phyloP scores from a whole-genome alignment of 176 grass and related monocot genomes.

The Thalia dealbata region DNA sequence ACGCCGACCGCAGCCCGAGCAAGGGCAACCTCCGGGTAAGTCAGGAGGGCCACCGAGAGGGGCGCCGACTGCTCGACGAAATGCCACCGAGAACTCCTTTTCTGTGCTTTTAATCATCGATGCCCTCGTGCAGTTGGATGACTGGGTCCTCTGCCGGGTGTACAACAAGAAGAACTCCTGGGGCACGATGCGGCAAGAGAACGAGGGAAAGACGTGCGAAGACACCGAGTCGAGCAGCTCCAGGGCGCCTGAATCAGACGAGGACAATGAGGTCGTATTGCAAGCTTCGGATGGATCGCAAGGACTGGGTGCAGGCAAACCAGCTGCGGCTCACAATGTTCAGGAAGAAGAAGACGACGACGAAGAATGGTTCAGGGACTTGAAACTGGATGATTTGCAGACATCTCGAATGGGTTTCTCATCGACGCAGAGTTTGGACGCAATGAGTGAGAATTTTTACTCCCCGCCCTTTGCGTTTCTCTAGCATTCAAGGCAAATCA shows the following conservation, averaged over 20 bases:
- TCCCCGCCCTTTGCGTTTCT: slow-evolving; percentile 7
- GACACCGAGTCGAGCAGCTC: slow-evolving; percentile 24
- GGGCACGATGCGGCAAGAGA: slow-evolving; percentile 43
- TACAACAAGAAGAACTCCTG: slow-evolving; percentile 80
- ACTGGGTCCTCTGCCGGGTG: slow-evolving; percentile 72
- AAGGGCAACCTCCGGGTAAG: slow-evolving; percentile 42
- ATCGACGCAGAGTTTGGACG: background rate
- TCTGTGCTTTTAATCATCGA: background rate
- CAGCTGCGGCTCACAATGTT: slow-evolving; percentile 5
- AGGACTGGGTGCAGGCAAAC: background rate
- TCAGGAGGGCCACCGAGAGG: background rate
- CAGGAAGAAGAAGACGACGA: background rate
- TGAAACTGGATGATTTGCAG: slow-evolving; percentile 58
- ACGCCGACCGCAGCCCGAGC: slow-evolving; percentile 16
- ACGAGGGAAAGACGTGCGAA: slow-evolving; percentile 4
- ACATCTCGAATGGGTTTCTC: slow-evolving; percentile 6
- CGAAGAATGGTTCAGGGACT: slow-evolving; percentile 49
- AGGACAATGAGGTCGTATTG: slow-evolving; percentile 32
- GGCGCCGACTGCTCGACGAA: no score
- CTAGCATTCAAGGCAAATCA: no score
- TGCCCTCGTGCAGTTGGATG: slow-evolving; percentile 46
- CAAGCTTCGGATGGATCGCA: background rate
- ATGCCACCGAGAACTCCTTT: background rate
- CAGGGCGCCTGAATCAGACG: slow-evolving; percentile 60
- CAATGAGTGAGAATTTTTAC: slow-evolving; percentile 11